Percentiles rank a stretch among this genome's conserved stretches.
phyloP scores from a whole-genome alignment of 768 basidiomycete species.

The Serendipita sp. region DNA sequence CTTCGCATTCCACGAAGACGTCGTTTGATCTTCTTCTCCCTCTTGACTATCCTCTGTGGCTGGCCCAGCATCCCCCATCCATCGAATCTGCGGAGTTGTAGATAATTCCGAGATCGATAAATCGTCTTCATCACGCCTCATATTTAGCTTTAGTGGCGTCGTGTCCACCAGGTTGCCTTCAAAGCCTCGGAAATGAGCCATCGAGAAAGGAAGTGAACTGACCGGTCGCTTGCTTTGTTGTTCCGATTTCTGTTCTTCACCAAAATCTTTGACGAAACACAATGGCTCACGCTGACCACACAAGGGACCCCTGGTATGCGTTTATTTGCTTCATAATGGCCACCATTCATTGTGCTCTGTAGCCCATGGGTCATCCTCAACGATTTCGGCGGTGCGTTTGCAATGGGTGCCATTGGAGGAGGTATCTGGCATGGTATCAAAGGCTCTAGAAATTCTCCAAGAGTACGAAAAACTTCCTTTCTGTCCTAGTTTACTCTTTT shows the following conservation, averaged over 20 bases:
- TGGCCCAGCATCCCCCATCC: neutral
- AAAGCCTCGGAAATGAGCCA: conserved; percentile 2
- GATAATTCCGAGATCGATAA: neutral
- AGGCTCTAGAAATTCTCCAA: conserved; percentile 89
- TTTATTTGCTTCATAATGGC: neutral
- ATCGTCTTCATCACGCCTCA: neutral
- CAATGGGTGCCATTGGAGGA: conserved; percentile 96
- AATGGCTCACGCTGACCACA: conserved; percentile 87
- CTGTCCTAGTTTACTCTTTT: neutral
- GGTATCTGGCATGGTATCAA: conserved; percentile 99
- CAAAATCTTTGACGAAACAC: conserved; percentile 5
- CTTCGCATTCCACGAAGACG: neutral
- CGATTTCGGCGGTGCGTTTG: conserved; percentile 94
- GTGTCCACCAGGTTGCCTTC: neutral
- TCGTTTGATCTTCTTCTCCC: neutral
- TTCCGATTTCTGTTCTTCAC: neutral
- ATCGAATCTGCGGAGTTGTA: neutral
- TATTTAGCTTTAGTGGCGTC: neutral
- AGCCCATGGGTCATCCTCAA: conserved; percentile 98
- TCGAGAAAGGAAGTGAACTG: neutral
- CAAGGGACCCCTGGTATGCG: conserved; percentile 76
- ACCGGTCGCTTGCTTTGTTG: neutral
- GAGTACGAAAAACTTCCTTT: conserved; percentile 28
- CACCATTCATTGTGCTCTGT: neutral
- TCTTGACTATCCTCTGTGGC: neutral